Base-by-base conservation (phyloP, 306 rosid species). In the Cicer pinnatifidum region DNA sequence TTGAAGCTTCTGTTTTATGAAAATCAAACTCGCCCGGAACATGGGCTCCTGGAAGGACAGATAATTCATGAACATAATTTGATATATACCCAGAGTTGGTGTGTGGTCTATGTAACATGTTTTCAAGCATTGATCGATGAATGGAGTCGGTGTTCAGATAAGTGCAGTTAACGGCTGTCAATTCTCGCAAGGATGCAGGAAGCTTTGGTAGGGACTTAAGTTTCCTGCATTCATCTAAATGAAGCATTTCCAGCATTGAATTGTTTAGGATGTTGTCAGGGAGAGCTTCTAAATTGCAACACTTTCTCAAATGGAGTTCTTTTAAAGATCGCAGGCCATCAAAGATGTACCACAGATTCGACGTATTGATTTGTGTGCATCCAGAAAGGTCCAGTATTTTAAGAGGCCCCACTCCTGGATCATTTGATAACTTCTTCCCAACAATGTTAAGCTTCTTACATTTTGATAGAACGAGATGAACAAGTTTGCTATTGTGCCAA, bases 191-290 rank as follows among this genome's bases (percentile, higher is more conserved):
- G 38, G 35, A 40, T 16, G 2, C 1, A 0, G 51, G 69, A 64
- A 64, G 50, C 3, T 20, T 23, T 57, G 40, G 63, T 15, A 63
- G 37, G 33, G 15, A 65, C 38, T 16, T 45, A 10, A 65, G 71
- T 9, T 65, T 11, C 6, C 3, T 6, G 6, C 71, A 65, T 1
- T 43, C 39, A 65, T 17, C 17, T 65, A 65, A 41, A 3, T 1
- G 0, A 2, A 65, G 38, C 1, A 0, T 0, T 63, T 40, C 3
- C 69, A 73, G 23, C 48, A 15, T 7, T 61, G 6, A 47, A 47
- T 47, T 45, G 23, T 61, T 54, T 9, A 47, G 45, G 45, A 73
- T 73, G 70, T 7, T 75, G 6, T 44, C 15, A 4, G 80, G 74
- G 59, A 76, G 59, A 28, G 38, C 8, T 61, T 19, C 40, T 12